Evolutionary conservation across 371 early-diverging fungal species (phyloP), one percentile per base, ranked within the genome.

Genomic region (Rhizopus sp.): DNA sequence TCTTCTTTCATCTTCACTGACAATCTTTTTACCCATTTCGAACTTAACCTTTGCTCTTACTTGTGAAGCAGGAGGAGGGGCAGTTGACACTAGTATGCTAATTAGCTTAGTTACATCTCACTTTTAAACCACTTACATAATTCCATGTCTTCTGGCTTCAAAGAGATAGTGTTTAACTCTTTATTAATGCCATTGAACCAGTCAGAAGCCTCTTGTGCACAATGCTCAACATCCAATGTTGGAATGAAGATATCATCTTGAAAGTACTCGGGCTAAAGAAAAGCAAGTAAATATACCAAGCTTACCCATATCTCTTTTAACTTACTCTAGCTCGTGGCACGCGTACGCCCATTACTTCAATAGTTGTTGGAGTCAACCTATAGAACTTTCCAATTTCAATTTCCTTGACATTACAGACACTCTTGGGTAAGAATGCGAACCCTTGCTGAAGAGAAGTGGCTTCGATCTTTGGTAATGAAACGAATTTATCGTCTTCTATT

Each of bases 201-300:
- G 8, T 72, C 78, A 0, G 48, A 62, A 0, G 87, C 78, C 13
- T 70, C 63, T 47, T 89, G 65, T 0, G 80, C 58, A 0, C 89
- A 65, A 8, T 72, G 67, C 39, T 78, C 81, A 3, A 67, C 61
- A 62, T 89, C 89, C 0, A 63, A 50, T 0, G 93, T 90, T 29
- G 77, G 82, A 0, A 88, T 79, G 72, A 83, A 95, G 12, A 95
- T 64, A 46, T 93, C 93, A 62, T 95, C 94, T 69, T 95, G 94
- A 67, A 95, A 93, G 46, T 68, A 90, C 55, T 93, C 92, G 35
- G 84, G 87, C 75, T 87, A 52, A 39, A 35, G 52, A 32, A 45
- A 40, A 41, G 9, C 13, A 3, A 45, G 39, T 15, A 53, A 53
- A n/a, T 0, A 30, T 16, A 31, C 2, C 33, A 15, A 6, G 30